Evolutionary conservation across 352 stramenopile genomes (phyloP).

Genomic region (Pythium vanterpoolii): DNA sequence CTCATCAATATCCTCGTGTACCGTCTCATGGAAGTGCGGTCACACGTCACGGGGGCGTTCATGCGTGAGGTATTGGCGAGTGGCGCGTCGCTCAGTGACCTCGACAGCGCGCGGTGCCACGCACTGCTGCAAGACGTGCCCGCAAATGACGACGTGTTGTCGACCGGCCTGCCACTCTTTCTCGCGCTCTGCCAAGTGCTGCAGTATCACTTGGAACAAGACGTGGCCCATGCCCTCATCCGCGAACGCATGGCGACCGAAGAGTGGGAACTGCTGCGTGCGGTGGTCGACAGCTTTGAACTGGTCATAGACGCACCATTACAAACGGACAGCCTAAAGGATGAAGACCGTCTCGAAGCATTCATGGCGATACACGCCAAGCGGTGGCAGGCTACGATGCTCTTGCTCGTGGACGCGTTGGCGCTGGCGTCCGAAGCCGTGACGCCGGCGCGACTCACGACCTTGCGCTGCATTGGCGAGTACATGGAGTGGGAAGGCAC

Average conservation of each 20-base stretch:
- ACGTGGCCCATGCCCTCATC: constrained; percentile 59
- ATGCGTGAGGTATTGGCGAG: constrained; percentile 40
- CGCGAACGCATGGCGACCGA: constrained; percentile 54
- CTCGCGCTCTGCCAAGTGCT: constrained; percentile 78
- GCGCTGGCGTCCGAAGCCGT: constrained; percentile 54
- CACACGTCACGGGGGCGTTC: constrained; percentile 48
- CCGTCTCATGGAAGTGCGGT: constrained; percentile 64
- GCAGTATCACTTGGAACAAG: constrained; percentile 84
- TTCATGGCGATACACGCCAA: constrained; percentile 73
- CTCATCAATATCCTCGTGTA: constrained; percentile 83
- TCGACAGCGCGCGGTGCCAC: constrained; percentile 40
- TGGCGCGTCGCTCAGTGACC: constrained; percentile 33
- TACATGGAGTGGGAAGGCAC: constrained; percentile 88
- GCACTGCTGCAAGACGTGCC: constrained; percentile 47
- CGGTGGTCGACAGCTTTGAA: constrained; percentile 71
- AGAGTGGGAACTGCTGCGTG: constrained; percentile 52
- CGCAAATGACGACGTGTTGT: constrained; percentile 56
- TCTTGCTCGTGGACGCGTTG: constrained; percentile 75
- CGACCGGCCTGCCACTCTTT: constrained; percentile 70
- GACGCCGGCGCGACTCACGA: constrained; percentile 55
- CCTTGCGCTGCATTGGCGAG: constrained; percentile 62
- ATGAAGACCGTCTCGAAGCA: constrained; percentile 30
- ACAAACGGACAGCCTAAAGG: neutral
- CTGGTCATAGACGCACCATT: constrained; percentile 16
- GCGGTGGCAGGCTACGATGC: constrained; percentile 78